Conservation (phyloP, 1,284 basidiomycete genomes). For the Leccinum fuscescens region DNA sequence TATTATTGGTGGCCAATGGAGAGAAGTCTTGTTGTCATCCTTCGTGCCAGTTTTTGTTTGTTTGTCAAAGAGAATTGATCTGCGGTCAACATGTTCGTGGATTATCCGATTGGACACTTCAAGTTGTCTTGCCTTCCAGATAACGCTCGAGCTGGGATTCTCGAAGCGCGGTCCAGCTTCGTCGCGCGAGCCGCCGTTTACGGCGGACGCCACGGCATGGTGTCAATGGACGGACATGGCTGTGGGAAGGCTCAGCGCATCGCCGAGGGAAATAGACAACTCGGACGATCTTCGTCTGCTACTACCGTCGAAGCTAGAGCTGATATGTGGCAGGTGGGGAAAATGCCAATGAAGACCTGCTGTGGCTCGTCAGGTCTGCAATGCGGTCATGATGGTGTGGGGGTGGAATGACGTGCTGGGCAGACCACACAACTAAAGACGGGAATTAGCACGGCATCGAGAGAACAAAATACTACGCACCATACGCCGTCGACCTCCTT, state of each 20-base stretch:
- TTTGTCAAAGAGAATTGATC: not conserved
- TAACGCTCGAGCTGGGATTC: not conserved
- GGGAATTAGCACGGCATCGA: too few species aligned
- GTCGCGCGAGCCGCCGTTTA: slow-evolving; percentile 7
- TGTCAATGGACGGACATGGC: slow-evolving; percentile 1
- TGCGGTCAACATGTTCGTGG: slow-evolving; percentile 1
- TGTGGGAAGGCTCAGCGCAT: not conserved
- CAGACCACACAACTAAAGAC: too few species aligned
- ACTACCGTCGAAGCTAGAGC: slow-evolving; percentile 30
- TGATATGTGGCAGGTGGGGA: too few species aligned
- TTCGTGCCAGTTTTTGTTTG: not conserved
- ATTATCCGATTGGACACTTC: not conserved
- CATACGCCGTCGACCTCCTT: too few species aligned
- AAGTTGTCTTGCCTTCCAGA: not conserved
- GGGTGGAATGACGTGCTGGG: too few species aligned
- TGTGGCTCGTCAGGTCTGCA: too few species aligned
- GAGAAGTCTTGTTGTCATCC: not conserved
- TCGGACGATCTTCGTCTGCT: slow-evolving; percentile 53
- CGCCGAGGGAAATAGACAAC: slow-evolving; percentile 36
- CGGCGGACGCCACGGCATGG: slow-evolving; percentile 18
- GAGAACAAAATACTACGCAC: too few species aligned
- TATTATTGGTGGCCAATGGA: not conserved
- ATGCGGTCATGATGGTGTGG: too few species aligned
- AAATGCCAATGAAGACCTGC: too few species aligned
- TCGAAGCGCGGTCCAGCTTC: not conserved